These are phyloP conservation scores for Ambrosia artemisiifolia DNA, from an alignment of 129 eudicot species.

Conservation along the genomic window DNA sequence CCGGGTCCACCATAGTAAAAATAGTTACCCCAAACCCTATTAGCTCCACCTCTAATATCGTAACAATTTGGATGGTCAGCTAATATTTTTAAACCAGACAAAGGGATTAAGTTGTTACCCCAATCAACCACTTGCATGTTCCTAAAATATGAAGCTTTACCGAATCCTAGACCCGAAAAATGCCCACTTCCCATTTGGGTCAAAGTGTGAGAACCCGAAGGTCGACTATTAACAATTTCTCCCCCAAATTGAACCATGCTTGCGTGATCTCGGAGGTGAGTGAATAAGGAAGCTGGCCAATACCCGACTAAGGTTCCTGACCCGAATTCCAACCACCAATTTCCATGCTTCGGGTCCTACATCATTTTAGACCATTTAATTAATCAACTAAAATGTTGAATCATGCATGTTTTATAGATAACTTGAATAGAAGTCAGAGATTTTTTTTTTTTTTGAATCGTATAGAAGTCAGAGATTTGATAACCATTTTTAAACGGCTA, in stretches of 20 bases:
- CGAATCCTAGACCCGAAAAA: constrained; percentile 82
- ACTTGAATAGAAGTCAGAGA: neutral
- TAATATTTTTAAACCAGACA: constrained; percentile 53
- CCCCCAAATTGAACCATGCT: constrained; percentile 95
- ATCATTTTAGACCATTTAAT: neutral
- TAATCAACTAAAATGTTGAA: neutral
- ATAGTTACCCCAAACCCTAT: constrained; percentile 90
- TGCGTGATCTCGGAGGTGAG: constrained; percentile 70
- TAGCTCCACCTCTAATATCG: constrained; percentile 65
- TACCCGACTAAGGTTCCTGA: constrained; percentile 74
- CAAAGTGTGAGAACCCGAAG: constrained; percentile 56
- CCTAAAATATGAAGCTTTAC: constrained; percentile 77
- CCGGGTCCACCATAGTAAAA: constrained; percentile 96
- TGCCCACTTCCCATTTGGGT: constrained; percentile 99
- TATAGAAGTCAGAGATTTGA: neutral
- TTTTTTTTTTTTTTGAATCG: too few relatives aligned
- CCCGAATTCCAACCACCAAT: constrained; percentile 98
- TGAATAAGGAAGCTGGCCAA: constrained; percentile 86
- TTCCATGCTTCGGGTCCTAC: constrained; percentile 95
- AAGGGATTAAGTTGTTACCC: constrained; percentile 69
- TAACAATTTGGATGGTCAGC: constrained; percentile 96
- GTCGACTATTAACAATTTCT: constrained; percentile 59
- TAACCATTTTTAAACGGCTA: too few relatives aligned
- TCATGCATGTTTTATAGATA: neutral
- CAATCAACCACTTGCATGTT: constrained; percentile 87